phyloP scores from a whole-genome alignment of 768 basidiomycete genomes.

The Lyophyllum atratum region DNA sequence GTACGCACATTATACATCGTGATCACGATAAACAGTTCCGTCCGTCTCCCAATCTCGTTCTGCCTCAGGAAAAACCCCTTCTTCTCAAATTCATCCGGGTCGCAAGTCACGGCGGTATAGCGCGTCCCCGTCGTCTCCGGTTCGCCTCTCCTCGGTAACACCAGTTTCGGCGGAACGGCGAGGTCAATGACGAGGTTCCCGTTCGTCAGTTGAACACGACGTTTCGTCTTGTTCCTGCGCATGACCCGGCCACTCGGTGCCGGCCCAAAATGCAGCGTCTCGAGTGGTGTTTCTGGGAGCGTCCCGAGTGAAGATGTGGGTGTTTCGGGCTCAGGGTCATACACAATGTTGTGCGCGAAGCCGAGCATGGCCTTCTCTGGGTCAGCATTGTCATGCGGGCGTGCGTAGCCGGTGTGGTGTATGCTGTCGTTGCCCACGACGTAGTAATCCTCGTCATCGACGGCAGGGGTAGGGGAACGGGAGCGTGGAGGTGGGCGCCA shows the following conservation, averaged over 20 bases:
- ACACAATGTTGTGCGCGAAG: constrained; percentile 34
- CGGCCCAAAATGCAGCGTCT: constrained; percentile 86
- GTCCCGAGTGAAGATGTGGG: constrained; percentile 40
- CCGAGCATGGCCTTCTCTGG: constrained; percentile 39
- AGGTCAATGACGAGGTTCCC: constrained; percentile 89
- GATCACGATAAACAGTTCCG: constrained; percentile 91
- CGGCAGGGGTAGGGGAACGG: constrained; percentile 75
- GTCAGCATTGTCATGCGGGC: constrained; percentile 27
- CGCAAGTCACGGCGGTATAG: constrained; percentile 91
- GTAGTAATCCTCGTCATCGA: constrained; percentile 72
- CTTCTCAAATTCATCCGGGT: constrained; percentile 88
- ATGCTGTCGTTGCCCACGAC: constrained; percentile 56
- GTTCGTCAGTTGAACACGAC: constrained; percentile 80
- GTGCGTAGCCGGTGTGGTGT: constrained; percentile 50
- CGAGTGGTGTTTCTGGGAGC: constrained; percentile 54
- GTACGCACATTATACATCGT: constrained; percentile 92
- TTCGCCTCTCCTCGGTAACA: constrained; percentile 70
- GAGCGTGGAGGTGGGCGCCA: constrained; percentile 56
- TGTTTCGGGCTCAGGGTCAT: constrained; percentile 45
- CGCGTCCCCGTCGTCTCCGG: constrained; percentile 74
- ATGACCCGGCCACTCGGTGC: constrained; percentile 79
- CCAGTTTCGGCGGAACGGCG: constrained; percentile 80
- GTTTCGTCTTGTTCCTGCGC: constrained; percentile 74
- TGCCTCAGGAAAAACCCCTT: constrained; percentile 86
- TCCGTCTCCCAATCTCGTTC: constrained; percentile 74